Conservation (phyloP, 768 basidiomycete species). For the Omphalotus guepiniiformis region DNA sequence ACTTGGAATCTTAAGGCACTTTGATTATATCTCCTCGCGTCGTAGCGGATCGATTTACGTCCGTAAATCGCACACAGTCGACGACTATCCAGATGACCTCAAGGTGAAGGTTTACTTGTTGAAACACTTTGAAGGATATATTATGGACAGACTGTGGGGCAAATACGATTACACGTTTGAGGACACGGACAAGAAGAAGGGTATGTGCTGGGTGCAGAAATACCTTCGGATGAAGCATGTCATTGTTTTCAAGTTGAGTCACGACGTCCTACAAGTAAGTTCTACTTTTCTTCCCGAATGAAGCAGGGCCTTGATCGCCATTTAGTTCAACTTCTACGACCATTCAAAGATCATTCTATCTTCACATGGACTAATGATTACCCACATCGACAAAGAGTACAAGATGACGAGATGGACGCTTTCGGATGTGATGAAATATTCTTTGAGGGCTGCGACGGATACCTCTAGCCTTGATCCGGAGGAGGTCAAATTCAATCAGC, state of each 20-base stretch:
- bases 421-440: constrained; percentile 60
- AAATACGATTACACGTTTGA: constrained; percentile 81
- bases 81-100: constrained; percentile 74
- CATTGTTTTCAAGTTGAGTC: constrained; percentile 94
- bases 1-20: constrained; percentile 50
- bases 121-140: constrained; percentile 92
- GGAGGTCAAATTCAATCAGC: constrained; percentile 55
- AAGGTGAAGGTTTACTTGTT: constrained; percentile 90
- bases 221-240: constrained; percentile 97
- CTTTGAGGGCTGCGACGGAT: constrained; percentile 30
- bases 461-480: constrained; percentile 39
- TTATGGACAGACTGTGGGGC: constrained; percentile 84
- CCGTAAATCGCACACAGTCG: constrained; percentile 67
- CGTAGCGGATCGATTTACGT: constrained; percentile 63
- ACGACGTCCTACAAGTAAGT: constrained; percentile 89
- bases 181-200: constrained; percentile 61
- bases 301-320: constrained; percentile 10
- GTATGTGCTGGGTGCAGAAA: constrained; percentile 95
- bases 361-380: constrained; percentile 70
- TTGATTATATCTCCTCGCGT: constrained; percentile 81
- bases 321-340: constrained; percentile 97
- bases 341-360: constrained; percentile 94
- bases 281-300: background rate
- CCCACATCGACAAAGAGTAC: constrained; percentile 90
- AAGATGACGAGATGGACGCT: constrained; percentile 70